phyloP scores from a whole-genome alignment of 768 basidiomycete species.

The Boletus tylopilopsis region DNA sequence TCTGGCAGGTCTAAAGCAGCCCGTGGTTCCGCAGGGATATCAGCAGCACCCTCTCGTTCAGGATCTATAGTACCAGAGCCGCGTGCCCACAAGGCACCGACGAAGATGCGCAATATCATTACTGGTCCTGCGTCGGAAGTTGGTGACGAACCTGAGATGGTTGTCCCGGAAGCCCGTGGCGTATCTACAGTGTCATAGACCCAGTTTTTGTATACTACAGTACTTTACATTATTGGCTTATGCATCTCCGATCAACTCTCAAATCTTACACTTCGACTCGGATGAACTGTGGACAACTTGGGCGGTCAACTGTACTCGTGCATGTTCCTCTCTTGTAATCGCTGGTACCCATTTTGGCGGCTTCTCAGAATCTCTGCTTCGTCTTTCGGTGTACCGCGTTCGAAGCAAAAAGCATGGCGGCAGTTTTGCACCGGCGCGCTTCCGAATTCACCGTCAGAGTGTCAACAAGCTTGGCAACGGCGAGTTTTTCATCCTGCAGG shows the following conservation, averaged over 20 bases:
- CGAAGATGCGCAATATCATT: constrained; percentile 66
- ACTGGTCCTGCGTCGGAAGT: constrained; percentile 49
- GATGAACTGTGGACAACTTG: neutral
- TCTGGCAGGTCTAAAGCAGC: constrained; percentile 39
- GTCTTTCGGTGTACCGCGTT: neutral
- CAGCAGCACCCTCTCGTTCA: constrained; percentile 55
- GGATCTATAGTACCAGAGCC: constrained; percentile 50
- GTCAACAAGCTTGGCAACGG: neutral
- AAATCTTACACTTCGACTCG: too few relatives aligned
- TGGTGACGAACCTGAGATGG: constrained; percentile 44
- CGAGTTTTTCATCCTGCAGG: neutral
- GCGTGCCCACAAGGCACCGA: constrained; percentile 46
- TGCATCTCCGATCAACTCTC: constrained; percentile 3
- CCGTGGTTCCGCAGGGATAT: constrained; percentile 37
- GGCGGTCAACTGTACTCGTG: neutral
- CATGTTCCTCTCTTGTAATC: constrained; percentile 1
- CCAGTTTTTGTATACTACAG: constrained; percentile 1
- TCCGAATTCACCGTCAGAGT: neutral
- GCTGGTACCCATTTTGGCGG: neutral
- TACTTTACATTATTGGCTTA: neutral
- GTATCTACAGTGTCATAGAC: constrained; percentile 19
- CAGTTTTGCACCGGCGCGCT: neutral
- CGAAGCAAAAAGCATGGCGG: neutral
- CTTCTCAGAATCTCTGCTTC: neutral
- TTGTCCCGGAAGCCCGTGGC: constrained; percentile 15